These are phyloP conservation scores for Parathielavia hyrcaniae DNA, from an alignment of 495 filamentous ascomycete species.

Conservation along the genomic window DNA sequence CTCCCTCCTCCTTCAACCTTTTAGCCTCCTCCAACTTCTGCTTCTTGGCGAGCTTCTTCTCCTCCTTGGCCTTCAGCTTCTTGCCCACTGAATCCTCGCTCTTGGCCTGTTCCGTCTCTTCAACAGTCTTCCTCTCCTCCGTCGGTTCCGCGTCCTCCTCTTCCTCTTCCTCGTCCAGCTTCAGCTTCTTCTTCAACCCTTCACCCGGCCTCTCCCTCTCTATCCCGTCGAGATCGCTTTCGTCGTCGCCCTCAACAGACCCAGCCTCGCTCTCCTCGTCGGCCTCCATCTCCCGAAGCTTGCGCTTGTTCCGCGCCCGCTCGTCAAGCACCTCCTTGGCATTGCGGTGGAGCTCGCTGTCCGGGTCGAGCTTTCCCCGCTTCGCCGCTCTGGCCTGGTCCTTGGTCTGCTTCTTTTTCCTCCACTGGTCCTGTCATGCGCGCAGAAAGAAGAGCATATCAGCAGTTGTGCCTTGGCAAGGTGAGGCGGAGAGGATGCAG, in stretches of 20 bases:
- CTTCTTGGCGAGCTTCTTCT: conserved; percentile 36
- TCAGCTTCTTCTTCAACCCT: conserved; percentile 45
- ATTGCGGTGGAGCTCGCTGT: conserved; percentile 59
- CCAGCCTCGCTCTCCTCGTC: conserved; percentile 27
- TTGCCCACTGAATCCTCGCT: conserved; percentile 21
- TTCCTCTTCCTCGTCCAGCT: conserved; percentile 45
- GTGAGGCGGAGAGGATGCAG: not conserved
- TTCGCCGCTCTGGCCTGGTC: conserved; percentile 70
- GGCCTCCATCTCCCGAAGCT: conserved; percentile 33
- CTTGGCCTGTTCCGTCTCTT: conserved; percentile 26
- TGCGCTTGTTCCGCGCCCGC: conserved; percentile 64
- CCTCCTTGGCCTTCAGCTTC: conserved; percentile 30
- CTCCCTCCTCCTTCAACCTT: conserved; percentile 31
- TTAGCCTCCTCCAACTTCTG: conserved; percentile 34
- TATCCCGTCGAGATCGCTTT: conserved; percentile 38
- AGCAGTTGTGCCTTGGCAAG: conserved; percentile 14
- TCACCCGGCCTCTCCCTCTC: conserved; percentile 51
- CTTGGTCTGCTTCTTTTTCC: conserved; percentile 81
- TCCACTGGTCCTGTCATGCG: conserved; percentile 66
- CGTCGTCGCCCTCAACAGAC: conserved; percentile 34
- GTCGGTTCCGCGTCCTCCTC: conserved; percentile 26
- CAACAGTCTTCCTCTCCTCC: conserved; percentile 43
- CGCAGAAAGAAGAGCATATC: conserved; percentile 15
- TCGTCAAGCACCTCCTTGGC: conserved; percentile 84
- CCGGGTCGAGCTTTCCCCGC: conserved; percentile 78